A percentile compares a stretch with the other conserved stretches of the same genome.
Evolutionary conservation across 164 flowering plant genomes (phyloP).

Genomic region (Tetrastigma voinierianum): DNA sequence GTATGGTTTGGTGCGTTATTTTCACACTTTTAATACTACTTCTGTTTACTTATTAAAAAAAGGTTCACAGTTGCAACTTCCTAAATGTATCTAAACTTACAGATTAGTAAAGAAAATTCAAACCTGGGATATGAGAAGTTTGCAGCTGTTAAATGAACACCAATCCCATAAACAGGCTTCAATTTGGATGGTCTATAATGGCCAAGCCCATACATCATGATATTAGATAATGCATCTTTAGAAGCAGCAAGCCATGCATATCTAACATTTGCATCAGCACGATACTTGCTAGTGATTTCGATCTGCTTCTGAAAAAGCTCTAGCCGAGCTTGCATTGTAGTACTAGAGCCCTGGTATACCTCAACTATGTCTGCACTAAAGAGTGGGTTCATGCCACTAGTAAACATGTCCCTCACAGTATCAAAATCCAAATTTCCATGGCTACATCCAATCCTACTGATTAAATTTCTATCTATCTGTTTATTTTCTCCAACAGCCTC

Average conservation of each 20-base stretch:
- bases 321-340: slow-evolving; percentile 31
- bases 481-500: slow-evolving; percentile 31
- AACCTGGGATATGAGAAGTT: slow-evolving; percentile 61
- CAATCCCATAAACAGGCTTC: slow-evolving; percentile 52
- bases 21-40: too few species aligned
- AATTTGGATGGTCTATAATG: slow-evolving; percentile 28
- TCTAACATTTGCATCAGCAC: slow-evolving; percentile 76
- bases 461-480: slow-evolving; percentile 12
- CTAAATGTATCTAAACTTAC: not conserved
- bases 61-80: not conserved
- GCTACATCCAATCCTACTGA: slow-evolving; percentile 6
- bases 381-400: slow-evolving; percentile 33
- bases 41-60: too few species aligned
- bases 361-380: slow-evolving; percentile 39
- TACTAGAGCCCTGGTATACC: slow-evolving; percentile 31
- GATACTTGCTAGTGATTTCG: slow-evolving; percentile 54
- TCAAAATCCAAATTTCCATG: slow-evolving; percentile 26
- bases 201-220: slow-evolving; percentile 70
- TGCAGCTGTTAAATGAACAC: slow-evolving; percentile 71
- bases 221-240: slow-evolving; percentile 35
- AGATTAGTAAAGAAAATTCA: slow-evolving; percentile 1
- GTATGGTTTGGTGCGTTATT: too few species aligned
- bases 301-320: slow-evolving; percentile 76
- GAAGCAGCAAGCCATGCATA: slow-evolving; percentile 86
- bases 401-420: slow-evolving; percentile 40